Evolutionary conservation across 2,329 filamentous ascomycete species (phyloP), one percentile per base, ranked within the genome.

Genomic region (Verruconis gallopava): DNA sequence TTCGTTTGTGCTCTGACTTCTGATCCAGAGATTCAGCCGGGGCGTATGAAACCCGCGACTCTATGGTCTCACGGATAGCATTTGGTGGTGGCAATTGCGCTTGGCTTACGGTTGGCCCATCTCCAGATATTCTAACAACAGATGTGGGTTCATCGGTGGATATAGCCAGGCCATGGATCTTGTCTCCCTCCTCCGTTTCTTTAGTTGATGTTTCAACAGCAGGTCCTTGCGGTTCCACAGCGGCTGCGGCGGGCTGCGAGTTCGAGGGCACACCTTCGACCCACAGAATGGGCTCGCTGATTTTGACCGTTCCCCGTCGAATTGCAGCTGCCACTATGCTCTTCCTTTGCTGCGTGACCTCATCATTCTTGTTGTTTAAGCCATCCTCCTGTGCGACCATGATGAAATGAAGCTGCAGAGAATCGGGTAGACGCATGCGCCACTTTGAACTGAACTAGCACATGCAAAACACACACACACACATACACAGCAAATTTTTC

Each of bases 261-360:
- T 20, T 5, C 15, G 41, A 38, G 17, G 41, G 41, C 14, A 37
- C 35, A 12, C 39, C 39, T 33, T 45, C 43, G 12, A 37, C 38
- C 43, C 38, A 36, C 19, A 25, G 44, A 21, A 46, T 32, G 25
- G 44, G 44, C 18, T 39, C 37, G 37, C 36, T 40, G 36, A 46
- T 46, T 17, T 41, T 46, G 25, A 41, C 21, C 6, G 45, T 32
- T 13, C 44, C 43, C 4, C 44, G 42, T 18, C 44, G 44, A 22
- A 46, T 28, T 14, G 43, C 43, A 20, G 44, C 44, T 3, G 43
- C 43, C 11, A 22, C 28, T 9, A 21, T 17, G 14, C 37, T 34
- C 20, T 20, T 33, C 18, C 17, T 13, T 20, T 42, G 25, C 19
- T 40, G 17, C 6, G 30, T 4, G 13, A n/a, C 6, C 5, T 36